Evolutionary conservation across 1,284 basidiomycete genomes (phyloP).

Genomic region (Termitomyces sp.): DNA sequence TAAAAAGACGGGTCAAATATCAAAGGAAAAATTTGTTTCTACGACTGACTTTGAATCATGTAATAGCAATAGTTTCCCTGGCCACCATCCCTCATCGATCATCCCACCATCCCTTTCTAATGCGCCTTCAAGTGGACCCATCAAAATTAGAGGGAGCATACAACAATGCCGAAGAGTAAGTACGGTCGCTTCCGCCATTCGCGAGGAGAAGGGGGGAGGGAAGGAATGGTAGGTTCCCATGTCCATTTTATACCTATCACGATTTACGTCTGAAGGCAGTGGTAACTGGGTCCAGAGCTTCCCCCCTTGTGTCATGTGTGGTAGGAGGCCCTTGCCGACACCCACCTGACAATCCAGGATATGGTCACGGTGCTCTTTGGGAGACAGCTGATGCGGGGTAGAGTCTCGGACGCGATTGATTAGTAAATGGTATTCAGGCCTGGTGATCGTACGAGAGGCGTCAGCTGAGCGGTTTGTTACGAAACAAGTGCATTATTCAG

Average conservation of each 20-base stretch:
- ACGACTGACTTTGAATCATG: background rate
- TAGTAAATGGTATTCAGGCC: constrained; percentile 5
- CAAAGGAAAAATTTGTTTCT: background rate
- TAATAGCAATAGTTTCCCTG: background rate
- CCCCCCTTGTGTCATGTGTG: constrained; percentile 10
- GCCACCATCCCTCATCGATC: no score
- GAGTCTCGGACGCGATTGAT: constrained; percentile 9
- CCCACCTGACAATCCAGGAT: constrained; percentile 12
- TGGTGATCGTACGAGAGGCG: constrained; percentile 12
- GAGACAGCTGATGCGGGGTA: constrained; percentile 9
- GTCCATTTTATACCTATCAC: constrained; percentile 13
- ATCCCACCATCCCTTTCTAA: no score
- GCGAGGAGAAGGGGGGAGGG: background rate
- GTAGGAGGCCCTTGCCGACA: constrained; percentile 9
- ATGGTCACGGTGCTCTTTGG: constrained; percentile 13
- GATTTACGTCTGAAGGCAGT: background rate
- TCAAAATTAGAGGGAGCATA: background rate
- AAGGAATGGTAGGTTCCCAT: constrained; percentile 2
- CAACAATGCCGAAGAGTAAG: background rate
- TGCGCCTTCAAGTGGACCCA: background rate
- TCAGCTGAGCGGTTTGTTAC: constrained; percentile 15
- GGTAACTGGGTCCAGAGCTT: constrained; percentile 4
- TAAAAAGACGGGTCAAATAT: background rate
- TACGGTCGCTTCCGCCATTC: background rate
- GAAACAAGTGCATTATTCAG: background rate